Base-by-base conservation (phyloP, 768 basidiomycete genomes). In the Mycena sanguinolenta region DNA sequence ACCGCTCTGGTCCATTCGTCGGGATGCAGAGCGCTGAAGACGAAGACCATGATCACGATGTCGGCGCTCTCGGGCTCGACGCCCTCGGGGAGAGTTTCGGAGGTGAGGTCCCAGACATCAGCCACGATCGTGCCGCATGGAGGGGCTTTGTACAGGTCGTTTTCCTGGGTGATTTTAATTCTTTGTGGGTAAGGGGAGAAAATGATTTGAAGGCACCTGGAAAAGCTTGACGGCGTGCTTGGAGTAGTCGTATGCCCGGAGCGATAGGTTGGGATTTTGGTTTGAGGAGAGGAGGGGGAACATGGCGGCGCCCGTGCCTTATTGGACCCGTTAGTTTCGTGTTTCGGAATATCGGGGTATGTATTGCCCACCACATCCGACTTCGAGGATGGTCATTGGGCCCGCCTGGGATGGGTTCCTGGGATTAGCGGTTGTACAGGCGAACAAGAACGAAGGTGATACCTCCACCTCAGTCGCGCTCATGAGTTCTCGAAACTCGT, bases 301-400 rank as follows among this genome's bases (percentile, higher is more conserved):
- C 1, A 96, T 89, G 8, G 96, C 92, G 77, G 97, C 98, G n/a
- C 98, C 98, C 23, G 95, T 95, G 49, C 97, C 96, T 95, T 72
- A 12, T 75, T 60, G 57, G 23, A 7, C 17, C 30, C 46, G 14
- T 32, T 55, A 23, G 4, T 16, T 55, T 10, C 38, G 14, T 23
- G n/a, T 27, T 10, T 25, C 19, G n/a, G 28, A 16, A 44, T n/a
- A 53, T 27, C 44, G 19, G 46, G 30, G 32, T 23, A 27, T 19
- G 58, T 27, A 19, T 28, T 59, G 77, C 88, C 72, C 70, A 93
- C 93, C 96, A 78, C 97, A 98, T 27, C 98, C 98, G 30, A 98
- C 88, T 80, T 99, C 98, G 53, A 91, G 90, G 25, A 99, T 88
- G 2, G 86, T 87, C 58, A 88, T 84, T 0, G 88, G 87, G 17